Percentiles rank a stretch among this genome's conserved stretches.
Evolutionary conservation across 495 filamentous ascomycete species (phyloP).

Genomic region (Parmelia sp.): DNA sequence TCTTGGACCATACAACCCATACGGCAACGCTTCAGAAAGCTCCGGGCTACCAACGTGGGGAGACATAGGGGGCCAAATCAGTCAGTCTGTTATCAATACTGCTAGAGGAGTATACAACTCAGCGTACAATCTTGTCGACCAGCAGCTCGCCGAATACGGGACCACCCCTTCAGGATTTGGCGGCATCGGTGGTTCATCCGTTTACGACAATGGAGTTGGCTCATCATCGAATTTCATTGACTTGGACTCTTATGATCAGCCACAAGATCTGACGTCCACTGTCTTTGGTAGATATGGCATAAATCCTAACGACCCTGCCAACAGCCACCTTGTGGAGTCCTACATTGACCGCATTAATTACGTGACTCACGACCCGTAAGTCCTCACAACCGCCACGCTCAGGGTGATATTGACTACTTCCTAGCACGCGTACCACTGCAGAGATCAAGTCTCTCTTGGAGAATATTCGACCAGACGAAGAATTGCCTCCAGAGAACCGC

Average conservation of each 20-base stretch:
- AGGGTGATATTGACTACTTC: neutral
- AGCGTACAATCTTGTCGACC: slow-evolving; percentile 21
- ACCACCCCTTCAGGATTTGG: slow-evolving; percentile 10
- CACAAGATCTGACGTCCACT: slow-evolving; percentile 13
- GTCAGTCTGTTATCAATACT: slow-evolving; percentile 15
- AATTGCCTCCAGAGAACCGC: slow-evolving; percentile 56
- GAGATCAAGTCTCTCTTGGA: slow-evolving; percentile 64
- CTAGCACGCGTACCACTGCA: slow-evolving; percentile 45
- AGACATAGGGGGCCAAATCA: slow-evolving; percentile 7
- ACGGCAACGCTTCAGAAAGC: slow-evolving; percentile 3
- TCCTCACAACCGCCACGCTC: neutral
- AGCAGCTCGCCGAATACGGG: slow-evolving; percentile 18
- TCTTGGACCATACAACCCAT: neutral
- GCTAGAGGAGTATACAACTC: slow-evolving; percentile 18
- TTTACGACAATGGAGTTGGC: slow-evolving; percentile 11
- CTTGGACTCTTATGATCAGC: slow-evolving; percentile 7
- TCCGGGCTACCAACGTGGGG: slow-evolving; percentile 6
- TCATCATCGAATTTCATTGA: slow-evolving; percentile 12
- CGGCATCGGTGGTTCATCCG: slow-evolving; percentile 16
- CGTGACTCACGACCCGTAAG: slow-evolving; percentile 41
- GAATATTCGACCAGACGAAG: slow-evolving; percentile 68
- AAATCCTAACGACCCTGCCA: slow-evolving; percentile 22
- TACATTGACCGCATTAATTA: slow-evolving; percentile 30
- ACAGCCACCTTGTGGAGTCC: slow-evolving; percentile 21
- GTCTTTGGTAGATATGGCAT: slow-evolving; percentile 17